Evolutionary conservation across 139 green algal species (phyloP).

Genomic region (Picochlorum sp.): DNA sequence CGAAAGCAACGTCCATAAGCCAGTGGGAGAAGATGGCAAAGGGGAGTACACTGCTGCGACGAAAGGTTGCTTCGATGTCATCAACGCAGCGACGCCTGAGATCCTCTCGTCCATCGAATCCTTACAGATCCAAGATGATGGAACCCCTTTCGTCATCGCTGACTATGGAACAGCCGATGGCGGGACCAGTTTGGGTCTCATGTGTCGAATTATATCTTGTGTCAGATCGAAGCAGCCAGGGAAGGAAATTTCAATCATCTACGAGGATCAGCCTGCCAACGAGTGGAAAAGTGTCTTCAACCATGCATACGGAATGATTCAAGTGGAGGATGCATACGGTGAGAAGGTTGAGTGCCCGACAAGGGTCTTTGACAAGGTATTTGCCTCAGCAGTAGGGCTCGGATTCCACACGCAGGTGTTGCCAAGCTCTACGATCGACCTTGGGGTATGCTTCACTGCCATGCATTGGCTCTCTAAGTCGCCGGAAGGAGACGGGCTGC

Average conservation of each 20-base stretch:
- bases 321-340: slow-evolving; percentile 1
- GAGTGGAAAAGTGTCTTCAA: slow-evolving; percentile 3
- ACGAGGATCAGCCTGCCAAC: background rate
- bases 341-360: background rate
- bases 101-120: background rate
- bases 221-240: background rate
- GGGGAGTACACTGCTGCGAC: slow-evolving; percentile 3
- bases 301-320: background rate
- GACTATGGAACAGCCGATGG: background rate
- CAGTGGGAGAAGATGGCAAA: background rate
- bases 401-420: slow-evolving; percentile 3
- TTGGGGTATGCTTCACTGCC: background rate
- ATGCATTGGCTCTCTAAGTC: slow-evolving; percentile 1
- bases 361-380: background rate
- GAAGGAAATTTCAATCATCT: background rate
- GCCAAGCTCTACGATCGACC: background rate
- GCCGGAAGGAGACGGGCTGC: background rate
- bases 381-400: background rate
- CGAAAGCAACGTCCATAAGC: background rate
- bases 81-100: background rate
- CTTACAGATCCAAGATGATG: background rate
- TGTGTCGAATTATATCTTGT: background rate
- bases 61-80: slow-evolving; percentile 3
- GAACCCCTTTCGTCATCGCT: background rate
- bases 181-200: background rate